Conservation (phyloP, 768 basidiomycete species). For the Russula emetica region DNA sequence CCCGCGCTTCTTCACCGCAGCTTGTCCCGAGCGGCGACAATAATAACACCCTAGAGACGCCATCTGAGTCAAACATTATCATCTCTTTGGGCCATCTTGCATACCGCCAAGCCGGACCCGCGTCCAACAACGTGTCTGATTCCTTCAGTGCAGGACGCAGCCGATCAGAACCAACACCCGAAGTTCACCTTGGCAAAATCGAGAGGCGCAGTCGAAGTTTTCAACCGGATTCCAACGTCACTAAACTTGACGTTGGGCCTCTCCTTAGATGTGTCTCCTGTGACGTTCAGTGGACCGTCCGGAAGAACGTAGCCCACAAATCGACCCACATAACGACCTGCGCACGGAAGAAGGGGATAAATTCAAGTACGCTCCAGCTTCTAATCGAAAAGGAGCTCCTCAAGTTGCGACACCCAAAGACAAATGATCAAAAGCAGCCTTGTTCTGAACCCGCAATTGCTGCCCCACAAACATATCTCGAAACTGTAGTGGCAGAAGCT, state of each 20-base stretch:
- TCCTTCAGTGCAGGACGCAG: neutral
- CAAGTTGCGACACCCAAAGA: neutral
- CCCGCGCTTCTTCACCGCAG: neutral
- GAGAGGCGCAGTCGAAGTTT: conserved; percentile 21
- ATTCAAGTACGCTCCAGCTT: conserved; percentile 49
- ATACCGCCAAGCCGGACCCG: conserved; percentile 3
- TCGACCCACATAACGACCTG: conserved; percentile 63
- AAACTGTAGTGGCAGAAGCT: conserved; percentile 22
- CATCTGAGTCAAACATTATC: conserved; percentile 3
- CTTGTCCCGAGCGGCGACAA: neutral
- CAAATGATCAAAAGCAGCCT: neutral
- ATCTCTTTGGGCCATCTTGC: conserved; percentile 10
- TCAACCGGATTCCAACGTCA: conserved; percentile 35
- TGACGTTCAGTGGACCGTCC: conserved; percentile 60
- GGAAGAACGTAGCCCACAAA: conserved; percentile 62
- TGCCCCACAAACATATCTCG: conserved; percentile 23
- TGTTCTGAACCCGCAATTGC: neutral
- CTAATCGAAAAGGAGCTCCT: conserved; percentile 50
- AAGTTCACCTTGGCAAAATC: neutral
- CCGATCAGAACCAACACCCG: neutral
- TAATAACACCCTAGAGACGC: neutral
- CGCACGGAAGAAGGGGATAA: conserved; percentile 54
- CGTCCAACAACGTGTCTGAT: neutral
- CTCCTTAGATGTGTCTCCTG: conserved; percentile 62
- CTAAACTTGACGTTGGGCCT: conserved; percentile 44